A percentile compares a stretch with the other conserved stretches of the same genome.
These are phyloP conservation scores for Westerdykella aurantiaca DNA, from an alignment of 2,329 filamentous ascomycete species.

Conservation along the genomic window DNA sequence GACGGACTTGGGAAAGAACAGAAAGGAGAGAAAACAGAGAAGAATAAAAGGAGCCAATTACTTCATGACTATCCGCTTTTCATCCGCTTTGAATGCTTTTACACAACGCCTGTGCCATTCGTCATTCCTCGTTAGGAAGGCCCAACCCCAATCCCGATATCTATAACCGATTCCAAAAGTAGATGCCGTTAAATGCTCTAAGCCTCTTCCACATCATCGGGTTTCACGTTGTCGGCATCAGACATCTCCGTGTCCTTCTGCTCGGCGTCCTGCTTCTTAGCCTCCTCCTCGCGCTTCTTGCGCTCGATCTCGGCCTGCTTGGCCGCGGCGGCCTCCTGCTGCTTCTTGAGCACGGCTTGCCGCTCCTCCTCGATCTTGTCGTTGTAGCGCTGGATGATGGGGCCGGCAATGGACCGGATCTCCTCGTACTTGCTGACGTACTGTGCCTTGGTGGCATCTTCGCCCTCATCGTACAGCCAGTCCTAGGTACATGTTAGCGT, in stretches of 20 bases:
- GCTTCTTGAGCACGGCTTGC: slow-evolving; percentile 58
- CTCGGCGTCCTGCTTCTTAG: slow-evolving; percentile 49
- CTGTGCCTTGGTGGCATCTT: slow-evolving; percentile 87
- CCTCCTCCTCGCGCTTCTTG: slow-evolving; percentile 70
- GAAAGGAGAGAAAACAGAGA: too few species aligned
- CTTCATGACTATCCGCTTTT: too few species aligned
- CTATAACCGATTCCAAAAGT: too few species aligned
- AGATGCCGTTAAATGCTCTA: neutral
- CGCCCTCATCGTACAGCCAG: slow-evolving; percentile 96
- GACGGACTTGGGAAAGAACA: too few species aligned
- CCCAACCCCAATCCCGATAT: too few species aligned
- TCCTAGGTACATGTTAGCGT: slow-evolving; percentile 54
- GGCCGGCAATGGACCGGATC: slow-evolving; percentile 82
- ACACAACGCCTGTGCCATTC: too few species aligned
- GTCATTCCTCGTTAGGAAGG: too few species aligned
- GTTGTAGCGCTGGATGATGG: slow-evolving; percentile 89
- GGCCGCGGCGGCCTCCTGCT: slow-evolving; percentile 62
- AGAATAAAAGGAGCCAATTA: too few species aligned
- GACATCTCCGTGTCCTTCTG: slow-evolving; percentile 53
- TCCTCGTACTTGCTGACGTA: slow-evolving; percentile 96
- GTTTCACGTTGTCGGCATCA: slow-evolving; percentile 47
- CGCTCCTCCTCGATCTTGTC: slow-evolving; percentile 90
- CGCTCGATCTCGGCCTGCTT: slow-evolving; percentile 64
- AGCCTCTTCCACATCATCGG: slow-evolving; percentile 37
- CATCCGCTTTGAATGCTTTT: too few species aligned